phyloP scores from a whole-genome alignment of 2,329 filamentous ascomycete genomes.

The Colletotrichum somersetense region DNA sequence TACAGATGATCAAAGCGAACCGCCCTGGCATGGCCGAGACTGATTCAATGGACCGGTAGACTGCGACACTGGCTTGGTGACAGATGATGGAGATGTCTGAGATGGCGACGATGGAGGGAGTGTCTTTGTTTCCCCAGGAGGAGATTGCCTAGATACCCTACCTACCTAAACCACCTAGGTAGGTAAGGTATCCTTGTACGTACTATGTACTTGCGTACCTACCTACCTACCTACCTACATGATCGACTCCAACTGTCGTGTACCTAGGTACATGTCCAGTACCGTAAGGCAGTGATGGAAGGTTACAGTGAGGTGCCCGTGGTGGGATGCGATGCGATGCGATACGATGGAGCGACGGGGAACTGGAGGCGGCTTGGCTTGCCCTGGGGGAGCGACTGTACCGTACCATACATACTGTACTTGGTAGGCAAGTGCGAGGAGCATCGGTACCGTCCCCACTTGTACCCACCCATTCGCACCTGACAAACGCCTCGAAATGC shows the following conservation, averaged over 20 bases:
- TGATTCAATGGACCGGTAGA: neutral
- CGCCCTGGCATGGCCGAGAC: neutral
- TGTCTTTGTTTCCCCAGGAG: neutral
- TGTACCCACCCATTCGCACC: neutral
- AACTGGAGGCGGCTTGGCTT: constrained; percentile 28
- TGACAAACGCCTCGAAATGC: constrained; percentile 26
- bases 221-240: too few relatives aligned
- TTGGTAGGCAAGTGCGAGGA: too few relatives aligned
- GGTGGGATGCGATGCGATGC: neutral
- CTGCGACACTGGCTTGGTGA: neutral
- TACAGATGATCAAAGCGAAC: neutral
- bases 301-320: neutral
- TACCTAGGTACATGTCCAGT: neutral
- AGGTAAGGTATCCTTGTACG: too few relatives aligned
- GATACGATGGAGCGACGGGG: constrained; percentile 8
- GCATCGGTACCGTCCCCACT: too few relatives aligned
- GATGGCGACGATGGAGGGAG: constrained; percentile 5
- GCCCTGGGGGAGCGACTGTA: too few relatives aligned
- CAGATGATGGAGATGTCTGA: constrained; percentile 15
- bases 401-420: too few relatives aligned
- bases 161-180: too few relatives aligned
- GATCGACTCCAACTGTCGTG: too few relatives aligned
- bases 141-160: neutral
- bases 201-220: too few relatives aligned
- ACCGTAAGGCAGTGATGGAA: neutral